A percentile compares a stretch with the other conserved stretches of the same genome.
Conservation (phyloP, 768 basidiomycete species). For the Pisolithus orientalis region DNA sequence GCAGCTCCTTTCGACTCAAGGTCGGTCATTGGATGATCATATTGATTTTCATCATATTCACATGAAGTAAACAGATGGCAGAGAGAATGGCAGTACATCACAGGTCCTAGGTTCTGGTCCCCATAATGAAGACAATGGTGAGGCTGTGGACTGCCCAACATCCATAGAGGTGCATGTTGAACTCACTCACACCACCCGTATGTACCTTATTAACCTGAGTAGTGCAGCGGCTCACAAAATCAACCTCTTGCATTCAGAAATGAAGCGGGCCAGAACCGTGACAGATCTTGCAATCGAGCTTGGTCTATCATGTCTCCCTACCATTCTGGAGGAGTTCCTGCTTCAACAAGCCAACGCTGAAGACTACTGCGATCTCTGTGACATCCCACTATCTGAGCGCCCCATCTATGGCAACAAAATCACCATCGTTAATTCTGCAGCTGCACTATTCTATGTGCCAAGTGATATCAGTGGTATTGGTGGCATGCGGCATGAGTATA, state of each 20-base stretch:
- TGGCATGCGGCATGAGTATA: slow-evolving; percentile 5
- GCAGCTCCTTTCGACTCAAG: background rate
- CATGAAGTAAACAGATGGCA: too few relatives aligned
- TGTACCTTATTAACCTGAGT: slow-evolving; percentile 11
- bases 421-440: slow-evolving; percentile 1
- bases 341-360: slow-evolving; percentile 1
- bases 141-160: background rate
- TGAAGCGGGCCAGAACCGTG: background rate
- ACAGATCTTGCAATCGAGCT: slow-evolving; percentile 21
- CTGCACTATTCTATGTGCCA: slow-evolving; percentile 1
- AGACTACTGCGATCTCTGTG: background rate
- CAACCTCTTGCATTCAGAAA: background rate
- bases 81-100: background rate
- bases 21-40: background rate
- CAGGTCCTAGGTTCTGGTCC: background rate
- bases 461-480: slow-evolving; percentile 6
- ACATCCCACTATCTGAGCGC: background rate
- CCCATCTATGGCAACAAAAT: slow-evolving; percentile 9
- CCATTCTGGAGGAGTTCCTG: slow-evolving; percentile 19
- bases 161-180: background rate
- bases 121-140: background rate
- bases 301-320: slow-evolving; percentile 17
- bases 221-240: background rate
- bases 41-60: background rate
- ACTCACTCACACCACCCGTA: slow-evolving; percentile 27